Evolutionary conservation across 805 yeast genomes (phyloP), one percentile per base, ranked within the genome.

Genomic region (Candida koratica): DNA sequence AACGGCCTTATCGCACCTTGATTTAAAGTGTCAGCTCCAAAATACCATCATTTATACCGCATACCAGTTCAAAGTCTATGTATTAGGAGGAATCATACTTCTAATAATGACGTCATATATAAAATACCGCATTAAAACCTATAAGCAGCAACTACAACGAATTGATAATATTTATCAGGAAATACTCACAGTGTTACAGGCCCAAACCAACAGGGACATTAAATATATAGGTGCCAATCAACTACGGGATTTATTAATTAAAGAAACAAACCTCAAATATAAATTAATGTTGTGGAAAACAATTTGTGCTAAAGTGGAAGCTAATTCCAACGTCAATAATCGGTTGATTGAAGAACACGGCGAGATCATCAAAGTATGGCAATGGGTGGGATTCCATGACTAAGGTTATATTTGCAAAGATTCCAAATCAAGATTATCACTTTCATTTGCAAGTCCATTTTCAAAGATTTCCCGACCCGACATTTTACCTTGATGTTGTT

Each of bases 391-490:
- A 19, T 10, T 12, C 8, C 19, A 25, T 8, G 24, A 8, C 11
- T 20, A 20, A 11, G 24, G n/a, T 25, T 11, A 31, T 16, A 32
- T 17, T 17, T 33, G 25, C 31, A 33, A 33, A 4, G 6, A 16
- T 12, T 33, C 36, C 6, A 33, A 18, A 12, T 33, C 36, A 9
- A 25, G 7, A 4, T 33, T 31, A 3, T 33, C 36, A 12, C 58
- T 69, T 16, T 65, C 79, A 23, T 75, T 81, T 27, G 84, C 95
- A 48, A 93, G 72, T 29, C 97, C 97, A 51, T 73, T 73, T 54
- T 88, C 97, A 53, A 90, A 90, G 42, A 93, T 84, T 60, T 87
- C 90, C 49, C 77, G 74, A 16, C 98, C 98, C 0, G 95, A 81
- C 52, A 88, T 60, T 58, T 80, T 84, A 6, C 93, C 94, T 28